Evolutionary conservation across 2,329 filamentous ascomycete species (phyloP).

Genomic region (Calonectria multiphialidica): DNA sequence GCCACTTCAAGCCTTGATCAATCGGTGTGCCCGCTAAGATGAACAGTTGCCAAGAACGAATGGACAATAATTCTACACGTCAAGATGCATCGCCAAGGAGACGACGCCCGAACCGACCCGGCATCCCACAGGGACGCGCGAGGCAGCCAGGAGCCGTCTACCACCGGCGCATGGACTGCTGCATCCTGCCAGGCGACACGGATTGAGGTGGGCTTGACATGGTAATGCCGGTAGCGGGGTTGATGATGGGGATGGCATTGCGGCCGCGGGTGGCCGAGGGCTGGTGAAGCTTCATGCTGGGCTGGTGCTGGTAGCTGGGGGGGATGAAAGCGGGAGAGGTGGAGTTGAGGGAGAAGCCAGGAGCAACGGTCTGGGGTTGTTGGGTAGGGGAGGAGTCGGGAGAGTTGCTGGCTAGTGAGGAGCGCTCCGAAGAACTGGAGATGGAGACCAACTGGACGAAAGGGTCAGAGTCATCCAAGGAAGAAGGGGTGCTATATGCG

Average conservation of each 20-base stretch:
- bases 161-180: slow-evolving; percentile 68
- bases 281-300: slow-evolving; percentile 87
- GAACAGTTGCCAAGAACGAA: slow-evolving; percentile 58
- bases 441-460: slow-evolving; percentile 84
- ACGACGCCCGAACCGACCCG: slow-evolving; percentile 50
- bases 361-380: slow-evolving; percentile 82
- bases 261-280: slow-evolving; percentile 88
- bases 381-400: slow-evolving; percentile 92
- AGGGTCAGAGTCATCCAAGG: slow-evolving; percentile 46
- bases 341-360: slow-evolving; percentile 80
- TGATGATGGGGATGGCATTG: slow-evolving; percentile 98
- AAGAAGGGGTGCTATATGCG: slow-evolving; percentile 23
- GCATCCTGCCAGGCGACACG: slow-evolving; percentile 73
- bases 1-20: slow-evolving; percentile 50
- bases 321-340: slow-evolving; percentile 76
- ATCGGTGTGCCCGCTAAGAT: slow-evolving; percentile 64
- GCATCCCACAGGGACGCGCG: slow-evolving; percentile 50
- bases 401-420: slow-evolving; percentile 93
- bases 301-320: slow-evolving; percentile 73
- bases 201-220: slow-evolving; percentile 89
- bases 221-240: slow-evolving; percentile 89
- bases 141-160: slow-evolving; percentile 50
- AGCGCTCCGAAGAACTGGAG: slow-evolving; percentile 92
- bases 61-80: slow-evolving; percentile 51
- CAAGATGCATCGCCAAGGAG: slow-evolving; percentile 51